Evolutionary conservation across 805 yeast genomes (phyloP).

Genomic region (Cyberlindnera bimundalis): DNA sequence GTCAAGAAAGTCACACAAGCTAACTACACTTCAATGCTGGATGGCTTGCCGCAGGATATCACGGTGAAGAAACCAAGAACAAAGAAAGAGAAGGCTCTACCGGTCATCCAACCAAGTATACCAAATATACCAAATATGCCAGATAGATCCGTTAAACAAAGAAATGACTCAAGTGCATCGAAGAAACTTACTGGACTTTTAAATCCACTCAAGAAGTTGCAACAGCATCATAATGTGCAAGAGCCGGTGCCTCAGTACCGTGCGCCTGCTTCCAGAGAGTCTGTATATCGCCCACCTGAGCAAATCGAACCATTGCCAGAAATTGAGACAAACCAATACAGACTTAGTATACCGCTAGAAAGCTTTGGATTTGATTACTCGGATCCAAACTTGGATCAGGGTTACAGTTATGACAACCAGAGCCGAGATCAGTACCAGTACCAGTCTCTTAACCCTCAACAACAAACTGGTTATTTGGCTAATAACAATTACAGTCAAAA

Average conservation of each 20-base stretch:
- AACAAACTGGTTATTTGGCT: no score
- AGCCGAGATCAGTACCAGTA: conserved; percentile 10
- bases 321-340: conserved; percentile 26
- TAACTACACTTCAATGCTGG: conserved; percentile 23
- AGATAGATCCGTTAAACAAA: conserved; percentile 5
- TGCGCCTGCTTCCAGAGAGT: conserved; percentile 5
- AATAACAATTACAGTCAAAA: background rate
- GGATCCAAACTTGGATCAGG: background rate
- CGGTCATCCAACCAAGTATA: conserved; percentile 2
- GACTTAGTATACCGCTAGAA: conserved; percentile 27
- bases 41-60: conserved; percentile 18
- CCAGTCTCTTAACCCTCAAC: conserved; percentile 15
- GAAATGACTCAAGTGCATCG: conserved; percentile 11
- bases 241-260: conserved; percentile 12
- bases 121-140: conserved; percentile 5
- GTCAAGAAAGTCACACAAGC: conserved; percentile 20
- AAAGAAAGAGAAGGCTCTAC: conserved; percentile 13
- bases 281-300: conserved; percentile 21
- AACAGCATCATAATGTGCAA: conserved; percentile 2
- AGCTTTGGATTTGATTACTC: conserved; percentile 18
- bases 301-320: conserved; percentile 23
- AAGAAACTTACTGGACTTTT: conserved; percentile 10
- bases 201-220: conserved; percentile 8
- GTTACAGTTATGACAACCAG: conserved; percentile 1
- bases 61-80: conserved; percentile 1